These are phyloP conservation scores for Aspergillus candidus DNA, from an alignment of 2,329 filamentous ascomycete species.

Conservation along the genomic window DNA sequence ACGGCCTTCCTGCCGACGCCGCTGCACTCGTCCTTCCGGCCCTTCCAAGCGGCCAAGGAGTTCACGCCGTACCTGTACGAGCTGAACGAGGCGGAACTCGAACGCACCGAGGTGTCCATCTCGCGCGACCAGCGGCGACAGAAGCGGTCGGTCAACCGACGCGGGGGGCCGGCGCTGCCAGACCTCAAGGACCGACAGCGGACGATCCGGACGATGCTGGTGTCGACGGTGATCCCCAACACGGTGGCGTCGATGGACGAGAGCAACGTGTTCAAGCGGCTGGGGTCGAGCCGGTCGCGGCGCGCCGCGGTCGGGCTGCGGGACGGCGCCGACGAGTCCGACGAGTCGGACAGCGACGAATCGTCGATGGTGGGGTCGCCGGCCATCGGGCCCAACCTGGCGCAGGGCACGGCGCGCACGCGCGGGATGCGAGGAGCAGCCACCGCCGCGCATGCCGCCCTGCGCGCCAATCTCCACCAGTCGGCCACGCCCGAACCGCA, in stretches of 20 bases:
- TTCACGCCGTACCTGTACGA: constrained; percentile 92
- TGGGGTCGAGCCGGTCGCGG: constrained; percentile 56
- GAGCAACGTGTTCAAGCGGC: constrained; percentile 78
- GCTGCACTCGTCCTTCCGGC: constrained; percentile 74
- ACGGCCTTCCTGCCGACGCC: constrained; percentile 81
- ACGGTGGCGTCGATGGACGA: constrained; percentile 74
- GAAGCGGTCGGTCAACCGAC: constrained; percentile 89
- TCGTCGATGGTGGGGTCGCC: constrained; percentile 75
- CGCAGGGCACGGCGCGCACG: constrained; percentile 71
- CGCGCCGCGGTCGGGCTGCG: constrained; percentile 52
- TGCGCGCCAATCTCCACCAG: constrained; percentile 66
- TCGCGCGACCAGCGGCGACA: constrained; percentile 89
- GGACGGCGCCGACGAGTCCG: constrained; percentile 66
- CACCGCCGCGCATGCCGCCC: constrained; percentile 76
- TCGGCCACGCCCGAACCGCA: constrained; percentile 81
- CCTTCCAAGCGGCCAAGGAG: constrained; percentile 88
- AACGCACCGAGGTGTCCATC: constrained; percentile 85
- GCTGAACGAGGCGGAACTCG: constrained; percentile 81
- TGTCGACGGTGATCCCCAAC: constrained; percentile 87
- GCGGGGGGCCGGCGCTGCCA: constrained; percentile 87
- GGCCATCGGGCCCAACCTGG: constrained; percentile 61
- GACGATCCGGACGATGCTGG: constrained; percentile 84
- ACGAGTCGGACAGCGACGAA: constrained; percentile 88
- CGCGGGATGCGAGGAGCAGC: constrained; percentile 86
- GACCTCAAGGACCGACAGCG: constrained; percentile 92